These are phyloP conservation scores for Mycocentrospora acerina DNA, from an alignment of 2,329 filamentous ascomycete genomes.

Conservation along the genomic window DNA sequence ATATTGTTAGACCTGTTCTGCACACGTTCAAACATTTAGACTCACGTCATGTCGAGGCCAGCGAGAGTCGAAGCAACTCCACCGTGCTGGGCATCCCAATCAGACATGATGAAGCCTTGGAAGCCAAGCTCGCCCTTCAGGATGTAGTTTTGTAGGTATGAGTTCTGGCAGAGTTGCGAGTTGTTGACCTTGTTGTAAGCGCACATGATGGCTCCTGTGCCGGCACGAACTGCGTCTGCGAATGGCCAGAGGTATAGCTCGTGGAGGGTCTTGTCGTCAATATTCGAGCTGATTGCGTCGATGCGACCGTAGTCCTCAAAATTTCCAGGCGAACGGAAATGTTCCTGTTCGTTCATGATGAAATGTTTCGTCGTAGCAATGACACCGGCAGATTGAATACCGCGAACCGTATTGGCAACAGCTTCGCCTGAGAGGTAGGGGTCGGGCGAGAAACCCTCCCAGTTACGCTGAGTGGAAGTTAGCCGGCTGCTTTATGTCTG, in stretches of 20 bases:
- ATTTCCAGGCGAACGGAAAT: conserved; percentile 65
- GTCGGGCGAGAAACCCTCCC: conserved; percentile 64
- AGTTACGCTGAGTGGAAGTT: conserved; percentile 23
- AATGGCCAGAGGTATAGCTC: conserved; percentile 65
- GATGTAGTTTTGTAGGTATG: conserved; percentile 70
- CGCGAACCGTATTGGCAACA: conserved; percentile 71
- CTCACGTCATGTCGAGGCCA: conserved; percentile 71
- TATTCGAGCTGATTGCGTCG: conserved; percentile 61
- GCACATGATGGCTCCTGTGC: conserved; percentile 56
- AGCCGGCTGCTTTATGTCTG: background rate
- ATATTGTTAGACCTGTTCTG: too few species aligned
- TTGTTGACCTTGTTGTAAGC: conserved; percentile 80
- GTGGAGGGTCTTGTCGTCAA: conserved; percentile 65
- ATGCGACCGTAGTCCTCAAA: conserved; percentile 62
- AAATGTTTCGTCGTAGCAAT: conserved; percentile 72
- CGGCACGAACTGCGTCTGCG: conserved; percentile 53
- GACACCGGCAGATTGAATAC: conserved; percentile 79
- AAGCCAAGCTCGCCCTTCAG: conserved; percentile 80
- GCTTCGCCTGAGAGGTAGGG: conserved; percentile 73
- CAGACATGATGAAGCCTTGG: conserved; percentile 67
- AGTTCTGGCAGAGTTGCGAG: conserved; percentile 78
- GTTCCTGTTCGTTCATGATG: conserved; percentile 62
- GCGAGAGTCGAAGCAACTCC: conserved; percentile 67
- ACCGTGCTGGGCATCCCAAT: conserved; percentile 76
- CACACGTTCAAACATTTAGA: too few species aligned